Evolutionary conservation across 1,284 basidiomycete species (phyloP), one percentile per base, ranked within the genome.

Genomic region (Tilletia setariae): DNA sequence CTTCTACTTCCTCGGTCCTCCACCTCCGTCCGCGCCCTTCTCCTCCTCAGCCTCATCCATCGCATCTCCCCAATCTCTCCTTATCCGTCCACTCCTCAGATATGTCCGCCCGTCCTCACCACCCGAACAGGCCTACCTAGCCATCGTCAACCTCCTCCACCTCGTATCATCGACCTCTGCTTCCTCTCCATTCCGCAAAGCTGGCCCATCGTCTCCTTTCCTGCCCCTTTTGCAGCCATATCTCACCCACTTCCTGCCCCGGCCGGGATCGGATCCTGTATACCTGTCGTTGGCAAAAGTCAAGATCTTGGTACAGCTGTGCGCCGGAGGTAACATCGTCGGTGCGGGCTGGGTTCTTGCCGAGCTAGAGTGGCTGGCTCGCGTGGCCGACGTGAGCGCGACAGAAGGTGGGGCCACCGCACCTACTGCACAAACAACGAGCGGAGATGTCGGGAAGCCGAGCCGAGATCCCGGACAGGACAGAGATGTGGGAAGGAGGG

Each of bases 231-330:
- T 61, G 19, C 56, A 61, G 1, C 71, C 75, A 1, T 59, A 68
- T 63, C 40, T 71, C 30, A 66, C 72, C 0, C 68, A 70, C 11
- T 78, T 80, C 65, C 66, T 73, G 19, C 71, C 79, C 11, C 73
- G 74, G 6, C 68, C 76, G 7, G 56, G 28, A 4, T 71, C 75
- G 19, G 78, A 80, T 63, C 76, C 78, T 0, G 51, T 67, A 61
- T 73, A 74, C 61, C 47, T 79, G 19, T 76, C 76, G 30, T 64
- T 70, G 13, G 71, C 73, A 66, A 80, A 80, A 53, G 70, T 80
- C 21, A 72, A 75, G 23, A 64, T 77, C 1, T 62, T 80, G 16
- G 71, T 76, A 11, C 64, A 61, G 21, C 13, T 75, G 21, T 75
- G 69, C 63, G 70, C 25, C 16, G 35, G 35, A 40, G 30, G 30